phyloP scores from a whole-genome alignment of 2,329 filamentous ascomycete genomes.

The Dryadomyces sulphureus region DNA sequence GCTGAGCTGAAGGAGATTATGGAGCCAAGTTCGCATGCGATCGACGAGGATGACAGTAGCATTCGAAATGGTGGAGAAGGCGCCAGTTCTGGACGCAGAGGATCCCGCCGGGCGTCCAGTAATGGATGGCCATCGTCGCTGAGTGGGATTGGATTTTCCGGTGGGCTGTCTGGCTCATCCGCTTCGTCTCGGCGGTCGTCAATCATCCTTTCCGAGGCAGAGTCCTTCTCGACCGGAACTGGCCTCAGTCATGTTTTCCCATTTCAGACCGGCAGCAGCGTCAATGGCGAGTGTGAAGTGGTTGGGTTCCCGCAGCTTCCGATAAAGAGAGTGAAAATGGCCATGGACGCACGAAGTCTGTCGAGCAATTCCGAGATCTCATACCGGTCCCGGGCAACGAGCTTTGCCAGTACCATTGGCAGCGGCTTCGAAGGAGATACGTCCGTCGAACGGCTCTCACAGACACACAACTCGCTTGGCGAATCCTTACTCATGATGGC shows the following conservation, averaged over 20 bases:
- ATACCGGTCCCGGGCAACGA: conserved; percentile 64
- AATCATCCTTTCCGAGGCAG: conserved; percentile 24
- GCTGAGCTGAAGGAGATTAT: conserved; percentile 63
- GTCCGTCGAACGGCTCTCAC: conserved; percentile 63
- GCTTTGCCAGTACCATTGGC: conserved; percentile 51
- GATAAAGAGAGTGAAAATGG: conserved; percentile 55
- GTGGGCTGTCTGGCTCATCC: conserved; percentile 16
- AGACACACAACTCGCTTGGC: conserved; percentile 55
- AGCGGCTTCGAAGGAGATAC: conserved; percentile 73
- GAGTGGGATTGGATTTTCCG: conserved; percentile 27
- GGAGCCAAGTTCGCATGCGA: conserved; percentile 46
- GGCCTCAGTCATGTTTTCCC: conserved; percentile 78
- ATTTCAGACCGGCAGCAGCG: conserved; percentile 40
- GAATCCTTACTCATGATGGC: conserved; percentile 87
- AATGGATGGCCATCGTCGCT: conserved; percentile 30
- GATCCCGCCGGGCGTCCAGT: conserved; percentile 17
- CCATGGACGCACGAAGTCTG: conserved; percentile 78
- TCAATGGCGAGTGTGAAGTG: conserved; percentile 11
- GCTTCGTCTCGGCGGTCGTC: conserved; percentile 28
- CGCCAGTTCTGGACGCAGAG: not conserved
- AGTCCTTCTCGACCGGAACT: conserved; percentile 39
- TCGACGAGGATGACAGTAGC: conserved; percentile 19
- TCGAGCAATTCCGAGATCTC: conserved; percentile 78
- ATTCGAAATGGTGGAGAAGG: not conserved
- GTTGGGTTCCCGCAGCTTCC: conserved; percentile 16